Conservation (phyloP, 176 grass and related monocot genomes). For the Oryza glumipatula region DNA sequence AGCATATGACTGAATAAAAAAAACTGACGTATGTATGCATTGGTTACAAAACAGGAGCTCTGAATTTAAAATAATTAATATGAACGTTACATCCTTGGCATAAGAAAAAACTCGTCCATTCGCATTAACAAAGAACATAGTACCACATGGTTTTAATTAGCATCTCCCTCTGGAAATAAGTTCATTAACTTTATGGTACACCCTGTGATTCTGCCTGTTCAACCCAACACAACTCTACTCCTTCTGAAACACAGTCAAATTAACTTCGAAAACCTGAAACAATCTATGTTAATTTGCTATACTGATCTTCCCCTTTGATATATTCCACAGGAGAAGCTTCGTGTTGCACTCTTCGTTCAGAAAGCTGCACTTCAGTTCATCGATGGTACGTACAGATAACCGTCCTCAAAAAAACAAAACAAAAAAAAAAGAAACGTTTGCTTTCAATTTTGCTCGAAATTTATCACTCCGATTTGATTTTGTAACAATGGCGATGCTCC, state of each 20-base stretch:
- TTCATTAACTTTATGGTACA: slow-evolving; percentile 11
- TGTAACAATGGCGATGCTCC: slow-evolving; percentile 27
- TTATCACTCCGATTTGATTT: not conserved
- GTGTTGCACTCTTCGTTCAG: slow-evolving; percentile 83
- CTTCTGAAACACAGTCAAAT: not conserved
- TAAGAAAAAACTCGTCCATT: not conserved
- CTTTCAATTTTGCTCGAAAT: not conserved
- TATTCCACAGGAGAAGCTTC: slow-evolving; percentile 80
- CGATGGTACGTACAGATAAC: slow-evolving; percentile 65
- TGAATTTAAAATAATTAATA: not conserved
- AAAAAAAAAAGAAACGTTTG: not conserved
- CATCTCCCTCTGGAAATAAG: not conserved
- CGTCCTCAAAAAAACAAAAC: not conserved
- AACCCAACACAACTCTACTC: not conserved
- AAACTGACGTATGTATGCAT: not conserved
- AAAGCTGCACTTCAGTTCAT: slow-evolving; percentile 92
- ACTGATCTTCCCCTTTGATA: not conserved
- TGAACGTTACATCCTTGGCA: not conserved
- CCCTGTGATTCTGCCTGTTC: not conserved
- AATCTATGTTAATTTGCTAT: not conserved
- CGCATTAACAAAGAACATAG: not conserved
- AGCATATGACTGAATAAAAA: not conserved
- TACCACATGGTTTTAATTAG: not conserved
- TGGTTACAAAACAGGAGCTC: not conserved
- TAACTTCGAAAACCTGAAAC: not conserved